These are phyloP conservation scores for Cyclotella baltica DNA, from an alignment of 108 stramenopile genomes.

Conservation along the genomic window DNA sequence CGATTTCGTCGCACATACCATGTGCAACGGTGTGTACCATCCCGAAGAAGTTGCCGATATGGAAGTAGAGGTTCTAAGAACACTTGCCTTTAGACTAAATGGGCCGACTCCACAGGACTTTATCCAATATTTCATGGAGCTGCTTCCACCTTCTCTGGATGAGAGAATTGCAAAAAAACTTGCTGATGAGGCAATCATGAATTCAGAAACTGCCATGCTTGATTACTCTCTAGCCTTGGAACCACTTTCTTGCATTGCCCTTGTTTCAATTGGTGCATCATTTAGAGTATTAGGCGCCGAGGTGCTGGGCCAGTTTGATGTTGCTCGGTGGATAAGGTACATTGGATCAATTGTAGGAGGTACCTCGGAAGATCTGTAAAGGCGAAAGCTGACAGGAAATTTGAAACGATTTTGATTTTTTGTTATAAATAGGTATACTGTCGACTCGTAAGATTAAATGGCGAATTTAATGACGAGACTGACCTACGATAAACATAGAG, in stretches of 20 bases:
- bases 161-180: neutral
- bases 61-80: neutral
- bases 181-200: neutral
- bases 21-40: neutral
- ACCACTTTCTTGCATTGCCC: neutral
- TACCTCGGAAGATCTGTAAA: neutral
- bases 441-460: too few relatives aligned
- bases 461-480: too few relatives aligned
- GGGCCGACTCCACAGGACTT: constrained; percentile 4
- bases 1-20: neutral
- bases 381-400: too few relatives aligned
- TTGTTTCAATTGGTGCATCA: neutral
- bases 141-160: neutral
- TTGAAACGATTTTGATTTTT: too few relatives aligned
- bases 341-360: neutral
- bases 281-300: neutral
- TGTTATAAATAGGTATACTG: too few relatives aligned
- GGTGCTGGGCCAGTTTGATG: neutral
- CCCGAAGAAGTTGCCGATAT: neutral
- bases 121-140: neutral
- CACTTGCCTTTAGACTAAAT: neutral
- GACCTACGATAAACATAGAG: too few relatives aligned
- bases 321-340: neutral
- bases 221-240: neutral
- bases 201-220: neutral